Evolutionary conservation across 257 asterid species (phyloP).

Genomic region (Coffea canephora): DNA sequence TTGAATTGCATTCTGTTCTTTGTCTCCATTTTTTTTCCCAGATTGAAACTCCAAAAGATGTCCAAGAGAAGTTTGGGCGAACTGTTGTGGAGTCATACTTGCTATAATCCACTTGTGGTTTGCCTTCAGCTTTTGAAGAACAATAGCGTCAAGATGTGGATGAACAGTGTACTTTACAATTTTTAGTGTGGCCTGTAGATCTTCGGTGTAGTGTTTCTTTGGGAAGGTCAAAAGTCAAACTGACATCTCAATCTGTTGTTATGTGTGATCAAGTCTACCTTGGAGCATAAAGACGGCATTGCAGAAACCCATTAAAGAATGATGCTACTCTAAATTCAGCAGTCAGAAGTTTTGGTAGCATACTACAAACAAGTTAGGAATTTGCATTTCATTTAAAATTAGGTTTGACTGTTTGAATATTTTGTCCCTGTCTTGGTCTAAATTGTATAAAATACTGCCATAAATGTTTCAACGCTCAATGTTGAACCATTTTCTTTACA

Average conservation of each 20-base stretch:
- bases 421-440: background rate
- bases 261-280: background rate
- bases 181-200: background rate
- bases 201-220: background rate
- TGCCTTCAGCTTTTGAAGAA: conserved; percentile 1
- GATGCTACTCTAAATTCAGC: background rate
- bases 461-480: no score
- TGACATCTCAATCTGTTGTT: background rate
- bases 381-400: background rate
- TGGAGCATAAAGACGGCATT: background rate
- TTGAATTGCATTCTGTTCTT: conserved; percentile 11
- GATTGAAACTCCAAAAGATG: conserved; percentile 91
- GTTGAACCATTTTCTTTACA: background rate
- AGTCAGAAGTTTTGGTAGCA: background rate
- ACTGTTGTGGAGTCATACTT: conserved; percentile 81
- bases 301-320: background rate
- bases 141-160: background rate
- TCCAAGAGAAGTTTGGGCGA: conserved; percentile 84
- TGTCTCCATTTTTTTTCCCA: conserved; percentile 24
- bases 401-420: background rate
- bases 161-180: background rate
- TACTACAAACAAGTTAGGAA: background rate
- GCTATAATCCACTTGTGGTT: conserved; percentile 36
- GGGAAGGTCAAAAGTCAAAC: background rate
- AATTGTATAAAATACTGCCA: background rate